Base-by-base conservation (phyloP, 805 yeast genomes). In the Nakazawaea ishiwadae region DNA sequence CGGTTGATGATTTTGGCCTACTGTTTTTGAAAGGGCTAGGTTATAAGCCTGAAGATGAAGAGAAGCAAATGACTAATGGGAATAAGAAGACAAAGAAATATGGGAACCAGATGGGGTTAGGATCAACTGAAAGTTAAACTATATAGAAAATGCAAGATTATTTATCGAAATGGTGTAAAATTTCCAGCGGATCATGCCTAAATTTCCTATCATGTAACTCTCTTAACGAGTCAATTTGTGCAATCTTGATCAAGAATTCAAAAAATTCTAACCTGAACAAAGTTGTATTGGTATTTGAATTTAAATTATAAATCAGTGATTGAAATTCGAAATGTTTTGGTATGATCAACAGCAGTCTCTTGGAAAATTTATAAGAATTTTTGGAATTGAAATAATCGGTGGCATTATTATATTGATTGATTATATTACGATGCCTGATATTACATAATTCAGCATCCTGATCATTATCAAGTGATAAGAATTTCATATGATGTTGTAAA, bases 11-110 rank as follows among this genome's bases (percentile, higher is more conserved):
- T 21, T 42, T 42, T 20, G 45, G 45, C 5, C 23, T 42, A 15
- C 42, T 37, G 41, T 42, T 42, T 20, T 34, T 42, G 28, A 37
- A 33, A 34, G 45, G 45, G 14, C 29, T 42, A n/a, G 45, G 45
- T 5, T 42, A 37, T 19, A 19, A 37, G 5, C 36, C 35, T 3
- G 30, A 29, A 10, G 12, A n/a, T 3, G 40, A 42, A 1, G 31
- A 12, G 4, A 32, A 16, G 11, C 19, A 15, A 15, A 27, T 16
- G 29, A 15, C 5, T 7, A 23, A n/a, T 12, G 29, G 5, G 2
- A 16, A 19, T 4, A 33, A 33, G 23, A 20, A 24, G 31, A 31
- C 12, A 16, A 37, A 37, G 10, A 29, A 26, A 16, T 42, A 42
- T 17, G 45, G 45, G 4, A 24, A 33, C 19, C 38, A 28, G 18